Base-by-base conservation (phyloP, 2,329 filamentous ascomycete species). In the Clonostachys rhizophaga region DNA sequence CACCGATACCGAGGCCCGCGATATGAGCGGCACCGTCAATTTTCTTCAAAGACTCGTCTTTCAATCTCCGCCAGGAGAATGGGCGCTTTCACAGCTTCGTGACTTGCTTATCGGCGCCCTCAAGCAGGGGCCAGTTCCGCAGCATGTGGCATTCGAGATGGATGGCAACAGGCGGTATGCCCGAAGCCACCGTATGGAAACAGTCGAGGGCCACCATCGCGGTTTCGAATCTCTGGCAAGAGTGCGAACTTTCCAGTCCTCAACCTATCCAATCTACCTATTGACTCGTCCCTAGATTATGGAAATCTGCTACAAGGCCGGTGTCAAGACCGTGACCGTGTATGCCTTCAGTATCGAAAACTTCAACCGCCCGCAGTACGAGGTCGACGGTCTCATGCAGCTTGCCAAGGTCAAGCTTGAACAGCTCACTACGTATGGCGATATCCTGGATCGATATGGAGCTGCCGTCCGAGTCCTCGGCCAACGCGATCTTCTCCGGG, bases 341-440 rank as follows among this genome's bases (percentile, higher is more conserved):
- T 99, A 97, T 66, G 94, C 94, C 14, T 99, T 99, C 70, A 96
- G 90, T 62, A 96, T 99, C 60, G 94, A 99, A 69, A 99, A 99
- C 72, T 99, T 96, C 74, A 96, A 97, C 66, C 84, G 94, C 6
- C 92, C 91, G 18, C 91, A 94, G 67, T 94, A 95, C 67, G 94
- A 99, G 66, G 94, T 99, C 9, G 91, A 96, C 62, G 91, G 90
- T 33, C 73, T 99, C 52, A 99, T 99, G 94, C 87, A 95, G 62
- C 90, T 99, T 77, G 92, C 92, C 50, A 96, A 96, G 72, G 83
- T 94, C 59, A 97, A 97, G 71, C 77, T 99, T 24, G 83, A 87
- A 50, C 94, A 99, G 66, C 75, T 99, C 57, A 85, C 89, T 24
- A 89, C 96, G 60, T 94, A 99, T 58, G 94, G 94, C 33, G 91